Base-by-base conservation (phyloP, 768 basidiomycete genomes). In the Trametes villosa region DNA sequence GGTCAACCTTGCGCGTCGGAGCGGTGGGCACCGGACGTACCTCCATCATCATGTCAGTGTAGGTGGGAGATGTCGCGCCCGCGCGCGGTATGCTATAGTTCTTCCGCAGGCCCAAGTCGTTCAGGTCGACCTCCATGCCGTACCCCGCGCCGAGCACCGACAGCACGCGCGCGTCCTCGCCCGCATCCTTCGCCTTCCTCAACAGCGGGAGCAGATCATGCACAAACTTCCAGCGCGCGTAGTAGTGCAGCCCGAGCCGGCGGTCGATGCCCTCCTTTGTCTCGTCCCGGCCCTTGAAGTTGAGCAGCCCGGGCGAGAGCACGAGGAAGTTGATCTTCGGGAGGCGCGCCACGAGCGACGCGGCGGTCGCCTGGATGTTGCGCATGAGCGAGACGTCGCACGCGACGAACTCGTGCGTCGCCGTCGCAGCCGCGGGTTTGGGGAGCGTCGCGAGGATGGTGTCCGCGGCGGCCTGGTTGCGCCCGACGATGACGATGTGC, bases 311-410 rank as follows among this genome's bases (percentile, higher is more conserved):
- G 2, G 81, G 68, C 0, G 80, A 76, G 60, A 83, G 66, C 34
- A 83, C 76, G 40, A 86, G 75, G 68, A 79, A 83, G 72, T 86
- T 86, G 68, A 86, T 67, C 67, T 80, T 83, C 0, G 76, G 73
- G 9, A 80, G 70, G 20, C 73, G 68, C 8, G 55, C 38, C 9
- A 60, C 57, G 29, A 81, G 70, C 27, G 71, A 70, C 4, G 65
- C 55, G 9, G 76, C 65, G 18, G 73, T 69, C n/a, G 65, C 60
- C 38, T 77, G 73, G 2, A 84, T 78, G 62, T 83, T 83, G 69
- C 76, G 74, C 77, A 86, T 83, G 33, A 80, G 69, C n/a, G 78
- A 74, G 7, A 75, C 78, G 46, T 85, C 84, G 73, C 83, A 83
- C 59, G 77, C 68, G 20, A 84, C 74, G 67, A 84, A 85, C 62